A percentile compares a stretch with the other conserved stretches of the same genome.
phyloP scores from a whole-genome alignment of 2,329 filamentous ascomycete genomes.

The Fusarium sp. region DNA sequence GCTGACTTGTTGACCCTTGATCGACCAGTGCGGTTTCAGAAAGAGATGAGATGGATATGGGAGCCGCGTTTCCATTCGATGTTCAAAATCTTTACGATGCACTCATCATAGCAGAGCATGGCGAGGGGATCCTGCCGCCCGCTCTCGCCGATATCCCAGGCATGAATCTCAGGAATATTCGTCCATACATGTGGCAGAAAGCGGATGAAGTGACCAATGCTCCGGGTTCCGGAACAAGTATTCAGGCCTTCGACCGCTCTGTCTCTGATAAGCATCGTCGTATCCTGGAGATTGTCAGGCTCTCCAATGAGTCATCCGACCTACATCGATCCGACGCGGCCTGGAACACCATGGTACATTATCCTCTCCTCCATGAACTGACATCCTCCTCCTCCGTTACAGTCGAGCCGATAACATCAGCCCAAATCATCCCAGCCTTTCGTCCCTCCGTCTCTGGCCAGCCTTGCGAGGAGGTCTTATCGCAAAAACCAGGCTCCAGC shows the following conservation, averaged over 20 bases:
- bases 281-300: background rate
- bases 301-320: constrained; percentile 5
- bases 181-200: constrained; percentile 1
- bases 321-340: constrained; percentile 6
- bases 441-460: constrained; percentile 1
- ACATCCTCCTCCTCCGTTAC: background rate
- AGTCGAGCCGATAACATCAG: constrained; percentile 17
- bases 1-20: background rate
- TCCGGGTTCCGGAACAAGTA: background rate
- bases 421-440: constrained; percentile 8
- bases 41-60: background rate
- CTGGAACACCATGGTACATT: constrained; percentile 15
- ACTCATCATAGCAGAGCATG: background rate
- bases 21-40: background rate
- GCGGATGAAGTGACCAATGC: background rate
- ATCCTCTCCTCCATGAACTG: background rate
- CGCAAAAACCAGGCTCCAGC: background rate
- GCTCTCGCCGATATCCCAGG: background rate
- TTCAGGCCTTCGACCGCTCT: background rate
- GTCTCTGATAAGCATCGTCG: background rate
- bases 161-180: background rate
- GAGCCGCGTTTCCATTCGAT: constrained; percentile 1
- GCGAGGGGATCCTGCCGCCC: background rate
- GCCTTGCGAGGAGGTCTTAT: background rate
- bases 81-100: constrained; percentile 2